Conservation (phyloP, 352 stramenopile species). For the Pythium brachiatum region DNA sequence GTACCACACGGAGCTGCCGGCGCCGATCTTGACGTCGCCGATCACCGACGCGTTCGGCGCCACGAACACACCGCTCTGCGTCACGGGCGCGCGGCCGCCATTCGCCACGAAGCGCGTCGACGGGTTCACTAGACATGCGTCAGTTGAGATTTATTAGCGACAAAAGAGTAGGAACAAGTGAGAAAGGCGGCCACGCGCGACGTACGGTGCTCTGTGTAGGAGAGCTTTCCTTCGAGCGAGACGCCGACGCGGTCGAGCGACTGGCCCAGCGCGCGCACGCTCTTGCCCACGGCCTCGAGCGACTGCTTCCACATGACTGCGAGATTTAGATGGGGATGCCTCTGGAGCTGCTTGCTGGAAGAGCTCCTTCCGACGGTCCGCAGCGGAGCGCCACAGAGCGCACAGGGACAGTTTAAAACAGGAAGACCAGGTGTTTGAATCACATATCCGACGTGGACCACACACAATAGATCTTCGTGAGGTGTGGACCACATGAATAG, state of each 20-base stretch:
- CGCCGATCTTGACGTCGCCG: conserved; percentile 91
- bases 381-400: conserved; percentile 14
- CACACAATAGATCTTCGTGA: not conserved
- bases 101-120: conserved; percentile 81
- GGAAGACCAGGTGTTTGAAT: conserved; percentile 4
- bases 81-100: conserved; percentile 52
- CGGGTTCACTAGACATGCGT: conserved; percentile 83
- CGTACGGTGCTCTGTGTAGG: conserved; percentile 89
- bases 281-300: conserved; percentile 74
- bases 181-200: conserved; percentile 13
- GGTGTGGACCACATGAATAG: conserved; percentile 18
- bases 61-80: conserved; percentile 75
- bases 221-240: conserved; percentile 70
- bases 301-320: conserved; percentile 59
- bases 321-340: not conserved
- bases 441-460: not conserved
- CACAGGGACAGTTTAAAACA: not conserved
- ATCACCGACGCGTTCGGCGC: conserved; percentile 92
- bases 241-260: conserved; percentile 85
- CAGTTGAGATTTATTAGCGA: no score
- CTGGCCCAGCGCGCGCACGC: conserved; percentile 79
- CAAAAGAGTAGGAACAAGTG: conserved; percentile 3
- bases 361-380: conserved; percentile 23
- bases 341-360: conserved; percentile 11
- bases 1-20: conserved; percentile 92